Evolutionary conservation across 768 basidiomycete species (phyloP), one percentile per base, ranked within the genome.

Genomic region (Tephrocybe sp.): DNA sequence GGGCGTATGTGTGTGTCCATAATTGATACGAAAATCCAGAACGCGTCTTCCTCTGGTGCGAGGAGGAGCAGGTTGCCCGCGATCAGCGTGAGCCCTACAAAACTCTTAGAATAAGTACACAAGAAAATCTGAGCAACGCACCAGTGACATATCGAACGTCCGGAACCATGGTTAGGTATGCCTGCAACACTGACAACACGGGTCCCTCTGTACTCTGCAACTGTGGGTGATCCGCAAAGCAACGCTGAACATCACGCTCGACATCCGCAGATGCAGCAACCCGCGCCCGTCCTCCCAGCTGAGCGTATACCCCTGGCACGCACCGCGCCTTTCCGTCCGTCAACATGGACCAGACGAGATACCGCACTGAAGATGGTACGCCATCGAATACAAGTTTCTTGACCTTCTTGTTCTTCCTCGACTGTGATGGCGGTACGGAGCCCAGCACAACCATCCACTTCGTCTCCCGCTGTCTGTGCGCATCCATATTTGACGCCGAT

Each of bases 1-100:
- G 84, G 73, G 1, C 90, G 84, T n/a, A 92, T 71, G 56, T 91
- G 84, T 1, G 80, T 78, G 57, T 92, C 89, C 90, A 93, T 93
- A 56, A 92, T 69, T 2, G 89, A 89, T 1, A 89, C 77, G 62
- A 92, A 92, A 16, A 88, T 92, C 90, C 90, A 93, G 65, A 93
- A 93, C 0, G 88, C 90, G 56, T 93, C 91, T 63, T 93, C 91
- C 55, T 93, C 90, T 0, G 90, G 91, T 0, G 88, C 80, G 41
- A 87, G 82, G 8, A 86, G 67, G 0, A 92, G 68, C 40, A 92
- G 68, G 54, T 89, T 84, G 1, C 87, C 87, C 17, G 84, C 79
- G 46, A 92, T 83, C 10, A 79, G 71, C 6, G 85, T 80, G 34
- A 92, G 68, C 4, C 85, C 90, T 90, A 49, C 1, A 40, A 42